Conservation (phyloP, 2,329 filamentous ascomycete species). For the Simplicillium sp. region DNA sequence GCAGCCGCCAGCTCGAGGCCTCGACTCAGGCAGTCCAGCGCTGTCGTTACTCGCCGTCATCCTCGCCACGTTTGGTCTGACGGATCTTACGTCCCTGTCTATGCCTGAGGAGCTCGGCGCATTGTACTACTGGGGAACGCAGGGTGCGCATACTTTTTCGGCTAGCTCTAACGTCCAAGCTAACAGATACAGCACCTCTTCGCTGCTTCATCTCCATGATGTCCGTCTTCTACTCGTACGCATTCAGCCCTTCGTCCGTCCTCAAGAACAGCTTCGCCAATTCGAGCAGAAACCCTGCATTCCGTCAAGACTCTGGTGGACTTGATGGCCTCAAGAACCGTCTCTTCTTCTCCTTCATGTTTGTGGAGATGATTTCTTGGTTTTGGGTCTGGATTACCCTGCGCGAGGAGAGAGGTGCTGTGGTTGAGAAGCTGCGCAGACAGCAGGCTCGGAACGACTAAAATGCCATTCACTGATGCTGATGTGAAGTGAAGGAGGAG, state of each 20-base stretch:
- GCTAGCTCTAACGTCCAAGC: not conserved
- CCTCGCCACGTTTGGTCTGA: conserved; percentile 50
- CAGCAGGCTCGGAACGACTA: conserved; percentile 10
- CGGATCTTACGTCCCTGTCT: conserved; percentile 56
- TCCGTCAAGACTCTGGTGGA: conserved; percentile 26
- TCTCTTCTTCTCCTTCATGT: conserved; percentile 74
- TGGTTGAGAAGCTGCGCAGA: conserved; percentile 29
- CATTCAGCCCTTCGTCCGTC: conserved; percentile 44
- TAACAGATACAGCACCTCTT: conserved; percentile 41
- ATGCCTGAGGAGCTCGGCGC: conserved; percentile 57
- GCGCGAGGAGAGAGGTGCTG: conserved; percentile 49
- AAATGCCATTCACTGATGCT: no score
- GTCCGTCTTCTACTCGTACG: conserved; percentile 55
- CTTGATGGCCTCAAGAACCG: conserved; percentile 71
- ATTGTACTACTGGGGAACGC: conserved; percentile 56
- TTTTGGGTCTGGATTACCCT: conserved; percentile 75
- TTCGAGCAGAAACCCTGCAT: conserved; percentile 20
- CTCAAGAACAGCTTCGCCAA: conserved; percentile 26
- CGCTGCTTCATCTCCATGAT: conserved; percentile 54
- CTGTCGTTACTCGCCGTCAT: conserved; percentile 65
- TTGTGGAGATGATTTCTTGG: conserved; percentile 76
- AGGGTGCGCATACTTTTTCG: conserved; percentile 35
- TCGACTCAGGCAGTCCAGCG: conserved; percentile 60
- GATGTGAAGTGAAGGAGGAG: no score
- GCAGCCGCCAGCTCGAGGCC: conserved; percentile 56